Evolutionary conservation across 2,329 filamentous ascomycete genomes (phyloP).

Genomic region (Hymenoscyphus linearis): DNA sequence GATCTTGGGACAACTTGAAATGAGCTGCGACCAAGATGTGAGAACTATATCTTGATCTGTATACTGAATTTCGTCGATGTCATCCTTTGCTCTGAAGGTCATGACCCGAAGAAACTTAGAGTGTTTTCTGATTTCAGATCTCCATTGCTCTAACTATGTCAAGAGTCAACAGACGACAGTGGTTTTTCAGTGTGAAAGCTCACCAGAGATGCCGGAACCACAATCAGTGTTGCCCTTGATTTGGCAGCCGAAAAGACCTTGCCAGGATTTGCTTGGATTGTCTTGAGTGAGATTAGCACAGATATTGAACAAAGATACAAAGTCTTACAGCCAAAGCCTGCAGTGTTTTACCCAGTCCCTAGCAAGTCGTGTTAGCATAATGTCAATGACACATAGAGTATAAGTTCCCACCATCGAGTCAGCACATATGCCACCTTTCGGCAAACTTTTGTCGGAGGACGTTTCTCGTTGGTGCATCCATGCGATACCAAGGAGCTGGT

Average conservation of each 20-base stretch:
- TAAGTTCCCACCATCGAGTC: background rate
- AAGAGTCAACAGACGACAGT: background rate
- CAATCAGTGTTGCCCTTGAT: background rate
- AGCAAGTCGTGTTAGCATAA: too few species aligned
- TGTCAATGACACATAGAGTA: too few species aligned
- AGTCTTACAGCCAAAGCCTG: background rate
- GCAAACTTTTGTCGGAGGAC: background rate
- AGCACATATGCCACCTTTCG: background rate
- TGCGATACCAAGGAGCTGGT: background rate
- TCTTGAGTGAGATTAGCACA: too few species aligned
- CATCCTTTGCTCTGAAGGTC: too few species aligned
- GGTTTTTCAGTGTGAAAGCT: background rate
- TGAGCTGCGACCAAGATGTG: too few species aligned
- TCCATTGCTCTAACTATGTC: slow-evolving; percentile 1
- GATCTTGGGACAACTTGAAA: too few species aligned
- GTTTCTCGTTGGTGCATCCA: background rate
- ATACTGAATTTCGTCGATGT: too few species aligned
- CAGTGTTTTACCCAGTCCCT: slow-evolving; percentile 1
- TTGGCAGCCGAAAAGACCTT: too few species aligned
- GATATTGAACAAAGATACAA: background rate
- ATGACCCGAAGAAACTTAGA: background rate
- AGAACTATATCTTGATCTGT: too few species aligned
- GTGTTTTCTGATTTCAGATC: background rate
- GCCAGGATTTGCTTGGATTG: too few species aligned
- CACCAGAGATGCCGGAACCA: background rate